Evolutionary conservation across 306 rosid genomes (phyloP).

Genomic region (Dalbergia cultrata): DNA sequence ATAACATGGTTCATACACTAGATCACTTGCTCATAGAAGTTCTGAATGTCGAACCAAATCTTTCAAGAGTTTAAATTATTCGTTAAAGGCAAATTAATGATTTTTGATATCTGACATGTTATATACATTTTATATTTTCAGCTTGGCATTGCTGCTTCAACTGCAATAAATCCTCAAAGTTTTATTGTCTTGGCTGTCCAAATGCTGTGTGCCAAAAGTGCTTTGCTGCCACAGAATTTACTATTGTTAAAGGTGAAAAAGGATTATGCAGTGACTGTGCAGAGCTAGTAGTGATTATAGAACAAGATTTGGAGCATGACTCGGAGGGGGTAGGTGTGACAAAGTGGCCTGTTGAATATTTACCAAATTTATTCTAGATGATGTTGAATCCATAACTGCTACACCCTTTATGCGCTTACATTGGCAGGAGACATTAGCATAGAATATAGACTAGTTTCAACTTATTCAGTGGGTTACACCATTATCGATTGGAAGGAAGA

Average conservation of each 20-base stretch:
- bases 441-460: neutral
- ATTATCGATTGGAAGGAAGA: neutral
- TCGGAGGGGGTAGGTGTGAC: slow-evolving; percentile 64
- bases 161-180: slow-evolving; percentile 56
- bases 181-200: slow-evolving; percentile 72
- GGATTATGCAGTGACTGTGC: slow-evolving; percentile 71
- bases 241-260: slow-evolving; percentile 44
- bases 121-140: slow-evolving; percentile 41
- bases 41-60: too few relatives aligned
- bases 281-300: slow-evolving; percentile 61
- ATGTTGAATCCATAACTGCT: neutral
- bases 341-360: slow-evolving; percentile 13
- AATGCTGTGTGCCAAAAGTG: slow-evolving; percentile 62
- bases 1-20: too few relatives aligned
- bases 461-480: neutral
- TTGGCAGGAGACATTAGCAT: neutral
- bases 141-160: slow-evolving; percentile 67
- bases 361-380: slow-evolving; percentile 9
- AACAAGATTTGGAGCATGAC: slow-evolving; percentile 58
- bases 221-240: slow-evolving; percentile 48
- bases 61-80: too few relatives aligned
- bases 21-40: too few relatives aligned
- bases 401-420: neutral
- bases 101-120: neutral
- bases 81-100: too few relatives aligned